phyloP scores from a whole-genome alignment of 1,284 basidiomycete species.

The Agroathelia rolfsii region DNA sequence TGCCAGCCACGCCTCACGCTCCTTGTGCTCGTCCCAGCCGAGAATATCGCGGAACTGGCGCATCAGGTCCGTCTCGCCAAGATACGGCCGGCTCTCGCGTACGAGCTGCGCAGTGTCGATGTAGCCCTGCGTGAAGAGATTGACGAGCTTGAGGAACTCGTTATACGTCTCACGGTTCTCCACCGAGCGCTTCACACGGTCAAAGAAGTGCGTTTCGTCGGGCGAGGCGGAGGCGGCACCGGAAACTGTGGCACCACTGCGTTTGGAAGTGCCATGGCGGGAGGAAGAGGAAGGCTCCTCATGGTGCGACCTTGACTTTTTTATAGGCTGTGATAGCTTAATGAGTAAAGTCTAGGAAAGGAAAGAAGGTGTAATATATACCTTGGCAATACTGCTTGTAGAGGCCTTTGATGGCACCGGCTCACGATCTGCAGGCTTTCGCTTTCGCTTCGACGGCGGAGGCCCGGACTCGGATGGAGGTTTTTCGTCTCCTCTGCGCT shows the following conservation, averaged over 20 bases:
- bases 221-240: slow-evolving; percentile 31
- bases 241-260: slow-evolving; percentile 21
- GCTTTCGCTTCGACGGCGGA: slow-evolving; percentile 37
- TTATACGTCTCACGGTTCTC: slow-evolving; percentile 83
- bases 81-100: slow-evolving; percentile 51
- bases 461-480: slow-evolving; percentile 16
- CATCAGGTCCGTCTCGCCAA: slow-evolving; percentile 72
- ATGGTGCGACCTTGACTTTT: no score
- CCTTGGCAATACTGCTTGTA: no score
- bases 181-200: slow-evolving; percentile 78
- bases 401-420: slow-evolving; percentile 11
- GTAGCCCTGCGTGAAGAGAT: slow-evolving; percentile 90
- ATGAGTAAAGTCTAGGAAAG: slow-evolving; percentile 5
- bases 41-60: slow-evolving; percentile 82
- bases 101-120: slow-evolving; percentile 83
- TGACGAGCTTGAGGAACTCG: slow-evolving; percentile 90
- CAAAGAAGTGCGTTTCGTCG: slow-evolving; percentile 92
- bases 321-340: no score
- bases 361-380: slow-evolving; percentile 10
- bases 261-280: no score
- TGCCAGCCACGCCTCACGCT: slow-evolving; percentile 40
- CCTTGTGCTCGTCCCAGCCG: slow-evolving; percentile 75
- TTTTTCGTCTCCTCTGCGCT: no score
- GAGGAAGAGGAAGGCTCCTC: no score
- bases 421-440: slow-evolving; percentile 41